Conservation (phyloP, 2,329 filamentous ascomycete species). For the Dactylellina leptospora region DNA sequence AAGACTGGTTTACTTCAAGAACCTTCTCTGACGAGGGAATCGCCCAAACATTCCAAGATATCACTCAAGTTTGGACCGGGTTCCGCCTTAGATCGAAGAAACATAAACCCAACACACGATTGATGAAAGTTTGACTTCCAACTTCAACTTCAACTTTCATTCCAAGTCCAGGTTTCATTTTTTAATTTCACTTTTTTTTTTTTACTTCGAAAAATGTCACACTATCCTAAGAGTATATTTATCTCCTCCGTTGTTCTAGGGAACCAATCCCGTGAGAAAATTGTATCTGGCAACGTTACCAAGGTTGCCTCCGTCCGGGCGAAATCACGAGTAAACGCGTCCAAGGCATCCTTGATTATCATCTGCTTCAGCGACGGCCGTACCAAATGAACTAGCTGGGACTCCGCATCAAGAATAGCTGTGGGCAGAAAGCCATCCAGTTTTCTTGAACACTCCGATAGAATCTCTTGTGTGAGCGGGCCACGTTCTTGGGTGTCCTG, state of each 20-base stretch:
- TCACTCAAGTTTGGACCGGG: too few relatives aligned
- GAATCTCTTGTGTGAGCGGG: conserved; percentile 65
- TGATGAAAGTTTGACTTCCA: too few relatives aligned
- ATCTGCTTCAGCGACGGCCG: conserved; percentile 76
- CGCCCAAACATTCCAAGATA: too few relatives aligned
- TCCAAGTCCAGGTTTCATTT: too few relatives aligned
- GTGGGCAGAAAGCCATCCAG: conserved; percentile 92
- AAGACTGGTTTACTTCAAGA: too few relatives aligned
- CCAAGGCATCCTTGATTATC: conserved; percentile 83
- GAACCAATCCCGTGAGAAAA: conserved; percentile 63
- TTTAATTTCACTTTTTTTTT: too few relatives aligned
- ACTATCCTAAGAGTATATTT: conserved; percentile 64
- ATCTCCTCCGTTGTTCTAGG: conserved; percentile 71
- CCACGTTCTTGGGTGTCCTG: conserved; percentile 66
- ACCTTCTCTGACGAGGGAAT: too few relatives aligned
- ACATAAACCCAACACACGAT: too few relatives aligned
- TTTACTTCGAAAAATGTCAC: not conserved
- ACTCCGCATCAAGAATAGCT: conserved; percentile 88
- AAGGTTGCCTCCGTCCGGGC: conserved; percentile 73
- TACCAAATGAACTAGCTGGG: conserved; percentile 78
- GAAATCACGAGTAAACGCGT: conserved; percentile 86
- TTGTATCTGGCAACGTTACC: conserved; percentile 58
- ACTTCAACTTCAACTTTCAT: too few relatives aligned
- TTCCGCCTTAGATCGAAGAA: too few relatives aligned
- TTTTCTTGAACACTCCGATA: conserved; percentile 75